Base-by-base conservation (phyloP, 1,284 basidiomycete genomes). In the Malassezia caprae region DNA sequence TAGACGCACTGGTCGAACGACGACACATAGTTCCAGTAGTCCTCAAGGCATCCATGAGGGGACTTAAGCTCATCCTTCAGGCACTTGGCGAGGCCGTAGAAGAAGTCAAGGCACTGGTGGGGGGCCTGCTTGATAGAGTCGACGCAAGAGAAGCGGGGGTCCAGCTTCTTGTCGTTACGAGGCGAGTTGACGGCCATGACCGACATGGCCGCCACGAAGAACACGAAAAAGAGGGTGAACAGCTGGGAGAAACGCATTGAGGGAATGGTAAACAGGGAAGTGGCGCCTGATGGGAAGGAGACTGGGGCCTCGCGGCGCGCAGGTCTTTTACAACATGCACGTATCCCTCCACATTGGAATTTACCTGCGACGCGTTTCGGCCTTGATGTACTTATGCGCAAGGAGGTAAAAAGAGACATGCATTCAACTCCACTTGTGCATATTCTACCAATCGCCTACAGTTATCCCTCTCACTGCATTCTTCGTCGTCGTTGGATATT, bases 181-280 rank as follows among this genome's bases (percentile, higher is more conserved):
- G 37, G 37, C 31, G 46, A 28, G 23, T 21, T 48, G 34, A 31
- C 46, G 8, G 46, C 46, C 32, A 48, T 26, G 4, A 48, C 46
- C 8, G 46, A 35, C 31, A 48, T 28, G 46, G 32, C 31, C 2
- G 46, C 35, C 1, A 28, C 35, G 34, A 48, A 48, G 21, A 48
- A 32, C 12, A 43, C 41, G 46, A 48, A 48, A 39, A 48, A 19
- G 31, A 48, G 31, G 31, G 46, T 48, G n/a, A 48, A 48, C 5
- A 48, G 24, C 15, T 31, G 32, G 23, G 46, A 3, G 30, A 31
- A 28, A 39, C 46, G 46, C 46, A 48, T 48, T 13, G 27, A 23
- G 8, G 21, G 23, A 7, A 28, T 4, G 32, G 19, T 26, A n/a
- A 48, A 26, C 21, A 27, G 12, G 13, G 44, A 30, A 27, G 19